Evolutionary conservation across 768 basidiomycete species (phyloP).

Genomic region (Lactarius indigo): DNA sequence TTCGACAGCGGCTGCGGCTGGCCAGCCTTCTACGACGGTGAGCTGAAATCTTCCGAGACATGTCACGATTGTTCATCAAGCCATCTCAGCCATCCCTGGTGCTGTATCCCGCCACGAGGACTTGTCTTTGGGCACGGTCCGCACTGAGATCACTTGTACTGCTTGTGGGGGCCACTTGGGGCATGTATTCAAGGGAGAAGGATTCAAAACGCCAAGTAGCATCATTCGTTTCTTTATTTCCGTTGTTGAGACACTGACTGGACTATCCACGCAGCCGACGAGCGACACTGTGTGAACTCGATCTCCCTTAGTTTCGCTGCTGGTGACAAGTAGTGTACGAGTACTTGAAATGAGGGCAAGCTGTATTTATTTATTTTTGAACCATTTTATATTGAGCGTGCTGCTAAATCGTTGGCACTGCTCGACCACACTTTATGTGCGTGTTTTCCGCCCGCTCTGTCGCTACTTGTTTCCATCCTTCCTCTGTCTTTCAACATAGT

Average conservation of each 20-base stretch:
- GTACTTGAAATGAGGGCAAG: not conserved
- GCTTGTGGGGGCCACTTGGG: constrained; percentile 93
- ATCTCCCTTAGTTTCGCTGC: constrained; percentile 75
- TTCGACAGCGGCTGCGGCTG: constrained; percentile 93
- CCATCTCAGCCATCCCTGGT: constrained; percentile 74
- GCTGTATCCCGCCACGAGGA: constrained; percentile 82
- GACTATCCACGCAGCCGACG: constrained; percentile 49
- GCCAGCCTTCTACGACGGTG: constrained; percentile 97
- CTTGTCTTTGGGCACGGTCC: constrained; percentile 54
- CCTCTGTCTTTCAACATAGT: no score
- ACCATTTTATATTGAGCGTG: not conserved
- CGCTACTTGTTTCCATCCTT: no score
- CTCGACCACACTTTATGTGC: no score
- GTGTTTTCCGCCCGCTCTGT: no score
- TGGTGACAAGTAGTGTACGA: constrained; percentile 31
- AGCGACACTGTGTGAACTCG: constrained; percentile 89
- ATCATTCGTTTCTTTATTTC: not conserved
- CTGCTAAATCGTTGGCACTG: no score
- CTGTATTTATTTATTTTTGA: no score
- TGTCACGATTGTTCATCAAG: constrained; percentile 4
- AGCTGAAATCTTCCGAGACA: constrained; percentile 12
- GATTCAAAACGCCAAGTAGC: constrained; percentile 69
- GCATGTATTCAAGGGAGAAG: constrained; percentile 94
- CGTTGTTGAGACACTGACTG: not conserved
- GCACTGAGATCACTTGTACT: constrained; percentile 86